A percentile compares a stretch with the other conserved stretches of the same genome.
Conservation (phyloP, 345 rosid species). For the Conringia planisiliqua region DNA sequence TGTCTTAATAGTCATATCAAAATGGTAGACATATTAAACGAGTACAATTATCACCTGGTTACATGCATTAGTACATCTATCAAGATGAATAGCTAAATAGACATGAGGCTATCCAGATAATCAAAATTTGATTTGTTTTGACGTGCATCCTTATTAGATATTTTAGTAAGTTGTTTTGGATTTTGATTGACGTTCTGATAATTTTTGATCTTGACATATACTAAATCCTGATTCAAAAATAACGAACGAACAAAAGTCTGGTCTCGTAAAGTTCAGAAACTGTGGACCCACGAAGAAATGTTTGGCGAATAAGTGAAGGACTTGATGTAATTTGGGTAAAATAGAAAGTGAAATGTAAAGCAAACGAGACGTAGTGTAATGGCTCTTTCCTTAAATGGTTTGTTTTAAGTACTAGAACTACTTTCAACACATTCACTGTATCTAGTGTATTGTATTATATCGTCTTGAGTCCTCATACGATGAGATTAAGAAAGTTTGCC, state of each 20-base stretch:
- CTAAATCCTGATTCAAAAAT: background rate
- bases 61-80: background rate
- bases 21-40: background rate
- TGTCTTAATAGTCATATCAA: background rate
- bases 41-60: background rate
- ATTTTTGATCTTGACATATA: conserved; percentile 16
- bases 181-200: background rate
- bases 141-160: background rate
- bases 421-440: conserved; percentile 31
- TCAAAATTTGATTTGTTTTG: background rate
- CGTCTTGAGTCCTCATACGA: background rate
- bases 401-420: background rate
- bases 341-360: conserved; percentile 18
- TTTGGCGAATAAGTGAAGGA: conserved; percentile 21
- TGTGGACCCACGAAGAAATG: conserved; percentile 22
- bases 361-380: conserved; percentile 29
- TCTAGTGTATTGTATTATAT: conserved; percentile 13
- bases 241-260: background rate
- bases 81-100: background rate
- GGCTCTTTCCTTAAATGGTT: conserved; percentile 12
- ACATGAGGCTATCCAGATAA: background rate
- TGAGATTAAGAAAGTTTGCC: background rate
- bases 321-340: conserved; percentile 6
- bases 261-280: conserved; percentile 22
- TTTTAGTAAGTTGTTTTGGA: conserved; percentile 3